Evolutionary conservation across 208 protist genomes (phyloP).

Genomic region (Acanthamoeba quina): DNA sequence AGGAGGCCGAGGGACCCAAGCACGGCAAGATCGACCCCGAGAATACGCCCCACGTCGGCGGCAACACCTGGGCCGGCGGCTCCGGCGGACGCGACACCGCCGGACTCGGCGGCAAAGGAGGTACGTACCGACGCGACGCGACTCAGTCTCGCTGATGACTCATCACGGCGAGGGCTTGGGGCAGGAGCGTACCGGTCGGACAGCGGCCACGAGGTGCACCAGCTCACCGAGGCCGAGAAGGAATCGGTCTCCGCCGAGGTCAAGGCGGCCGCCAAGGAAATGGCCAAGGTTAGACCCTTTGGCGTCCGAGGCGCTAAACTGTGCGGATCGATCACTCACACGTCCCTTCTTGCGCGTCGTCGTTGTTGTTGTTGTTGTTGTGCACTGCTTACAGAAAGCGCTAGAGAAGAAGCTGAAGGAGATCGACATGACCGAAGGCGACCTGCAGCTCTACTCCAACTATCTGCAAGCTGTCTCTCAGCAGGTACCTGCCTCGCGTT

Average conservation of each 20-base stretch:
- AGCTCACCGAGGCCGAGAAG: constrained; percentile 94
- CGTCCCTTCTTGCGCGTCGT: no score
- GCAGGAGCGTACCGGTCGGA: constrained; percentile 75
- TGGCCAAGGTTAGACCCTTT: constrained; percentile 25
- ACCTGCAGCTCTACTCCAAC: constrained; percentile 70
- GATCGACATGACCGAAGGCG: constrained; percentile 79
- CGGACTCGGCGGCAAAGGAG: constrained; percentile 65
- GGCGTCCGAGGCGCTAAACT: no score
- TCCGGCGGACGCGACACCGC: constrained; percentile 82
- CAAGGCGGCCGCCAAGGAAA: constrained; percentile 69
- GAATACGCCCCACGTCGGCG: constrained; percentile 75
- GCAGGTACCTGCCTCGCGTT: background rate
- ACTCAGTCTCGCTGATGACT: no score
- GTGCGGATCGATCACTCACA: no score
- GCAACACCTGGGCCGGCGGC: constrained; percentile 82
- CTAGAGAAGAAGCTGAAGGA: constrained; percentile 75
- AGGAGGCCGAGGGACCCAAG: constrained; percentile 76
- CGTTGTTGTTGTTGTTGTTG: no score
- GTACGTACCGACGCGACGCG: background rate
- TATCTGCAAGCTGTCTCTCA: constrained; percentile 68
- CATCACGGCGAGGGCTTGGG: background rate
- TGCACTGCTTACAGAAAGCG: constrained; percentile 60
- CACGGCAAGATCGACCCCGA: constrained; percentile 77
- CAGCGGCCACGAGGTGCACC: constrained; percentile 92
- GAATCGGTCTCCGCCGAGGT: constrained; percentile 45